Evolutionary conservation across 1,139 yeast species (phyloP).

Genomic region (Hemisphaericaspora subhashii): DNA sequence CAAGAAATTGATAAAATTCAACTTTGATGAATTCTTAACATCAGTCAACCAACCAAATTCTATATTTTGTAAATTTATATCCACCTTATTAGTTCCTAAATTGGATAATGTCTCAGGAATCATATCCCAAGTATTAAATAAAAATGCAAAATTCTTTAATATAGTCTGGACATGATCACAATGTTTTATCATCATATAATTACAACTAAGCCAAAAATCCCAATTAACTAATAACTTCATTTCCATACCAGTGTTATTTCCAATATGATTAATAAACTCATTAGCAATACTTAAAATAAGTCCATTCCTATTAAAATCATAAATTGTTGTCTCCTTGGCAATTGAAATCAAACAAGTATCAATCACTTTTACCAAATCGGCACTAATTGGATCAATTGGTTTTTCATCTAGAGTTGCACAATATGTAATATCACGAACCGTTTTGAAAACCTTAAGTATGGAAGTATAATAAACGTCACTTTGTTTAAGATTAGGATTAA

Average conservation of each 20-base stretch:
- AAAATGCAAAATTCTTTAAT: constrained; percentile 60
- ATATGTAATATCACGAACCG: constrained; percentile 46
- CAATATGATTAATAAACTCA: constrained; percentile 46
- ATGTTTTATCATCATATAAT: constrained; percentile 53
- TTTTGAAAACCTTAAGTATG: constrained; percentile 42
- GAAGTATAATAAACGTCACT: constrained; percentile 39
- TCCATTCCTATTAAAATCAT: constrained; percentile 47
- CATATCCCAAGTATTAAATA: constrained; percentile 74
- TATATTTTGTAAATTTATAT: background rate
- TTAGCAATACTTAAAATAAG: constrained; percentile 44
- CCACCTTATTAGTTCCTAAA: constrained; percentile 4
- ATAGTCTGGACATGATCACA: constrained; percentile 66
- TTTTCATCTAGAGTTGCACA: constrained; percentile 14
- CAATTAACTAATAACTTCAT: constrained; percentile 48
- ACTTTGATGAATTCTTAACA: constrained; percentile 39
- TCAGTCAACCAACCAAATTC: constrained; percentile 34
- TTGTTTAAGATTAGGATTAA: constrained; percentile 16
- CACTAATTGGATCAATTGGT: constrained; percentile 16
- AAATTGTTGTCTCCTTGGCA: constrained; percentile 43
- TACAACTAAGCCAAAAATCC: constrained; percentile 73
- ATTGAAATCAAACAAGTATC: constrained; percentile 37
- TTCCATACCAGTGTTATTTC: constrained; percentile 17
- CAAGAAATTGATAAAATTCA: constrained; percentile 55
- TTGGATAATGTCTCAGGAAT: constrained; percentile 47
- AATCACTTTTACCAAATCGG: constrained; percentile 20